Conservation (phyloP, 805 yeast genomes). For the Candida quercuum region DNA sequence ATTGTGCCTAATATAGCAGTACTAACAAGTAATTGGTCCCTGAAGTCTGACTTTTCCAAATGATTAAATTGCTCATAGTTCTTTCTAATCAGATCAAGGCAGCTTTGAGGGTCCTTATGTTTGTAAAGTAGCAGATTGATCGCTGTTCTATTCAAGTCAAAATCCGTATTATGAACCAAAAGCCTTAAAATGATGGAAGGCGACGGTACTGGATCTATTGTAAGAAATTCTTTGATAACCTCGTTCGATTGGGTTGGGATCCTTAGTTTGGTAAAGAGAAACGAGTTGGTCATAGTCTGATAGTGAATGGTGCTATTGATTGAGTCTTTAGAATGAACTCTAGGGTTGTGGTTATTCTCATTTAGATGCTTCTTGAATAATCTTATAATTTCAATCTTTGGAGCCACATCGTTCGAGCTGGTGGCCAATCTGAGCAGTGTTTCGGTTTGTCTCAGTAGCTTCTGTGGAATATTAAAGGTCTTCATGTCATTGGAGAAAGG, state of each 20-base stretch:
- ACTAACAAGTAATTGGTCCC: not conserved
- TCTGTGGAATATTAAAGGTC: too few relatives aligned
- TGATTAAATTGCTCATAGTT: not conserved
- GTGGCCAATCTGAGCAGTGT: not conserved
- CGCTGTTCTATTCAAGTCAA: not conserved
- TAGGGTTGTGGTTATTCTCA: not conserved
- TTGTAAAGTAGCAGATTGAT: conserved; percentile 3
- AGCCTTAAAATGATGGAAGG: not conserved
- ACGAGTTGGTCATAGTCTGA: not conserved
- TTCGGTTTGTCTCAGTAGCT: not conserved
- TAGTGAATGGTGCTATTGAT: not conserved
- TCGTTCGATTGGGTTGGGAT: not conserved
- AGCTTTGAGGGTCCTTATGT: conserved; percentile 2
- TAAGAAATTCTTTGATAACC: conserved; percentile 1
- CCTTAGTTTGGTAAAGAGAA: not conserved
- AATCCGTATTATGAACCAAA: not conserved
- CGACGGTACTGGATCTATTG: conserved; percentile 2
- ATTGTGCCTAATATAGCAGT: not conserved
- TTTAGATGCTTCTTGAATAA: not conserved
- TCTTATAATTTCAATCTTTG: not conserved
- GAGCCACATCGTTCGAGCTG: not conserved
- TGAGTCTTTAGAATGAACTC: not conserved
- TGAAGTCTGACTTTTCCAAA: not conserved
- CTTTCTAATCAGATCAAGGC: conserved; percentile 1
- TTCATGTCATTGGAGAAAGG: too few relatives aligned